Base-by-base conservation (phyloP, 208 protist genomes). In the Leishmania arabica region DNA sequence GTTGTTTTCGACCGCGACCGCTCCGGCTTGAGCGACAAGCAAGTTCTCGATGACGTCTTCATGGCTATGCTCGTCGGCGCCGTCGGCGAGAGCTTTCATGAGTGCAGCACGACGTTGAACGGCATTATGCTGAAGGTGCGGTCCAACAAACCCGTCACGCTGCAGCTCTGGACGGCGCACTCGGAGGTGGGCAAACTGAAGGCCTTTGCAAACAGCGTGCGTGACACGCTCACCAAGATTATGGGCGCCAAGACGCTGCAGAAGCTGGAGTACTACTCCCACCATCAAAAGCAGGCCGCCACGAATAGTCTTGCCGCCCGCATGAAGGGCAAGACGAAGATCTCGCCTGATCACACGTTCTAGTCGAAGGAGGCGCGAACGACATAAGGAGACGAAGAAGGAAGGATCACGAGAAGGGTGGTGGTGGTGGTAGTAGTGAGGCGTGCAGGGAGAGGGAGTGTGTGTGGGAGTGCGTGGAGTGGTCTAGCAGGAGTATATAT, bases 111-210 rank as follows among this genome's bases (percentile, higher is more conserved):
- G 19, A 93, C 89, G 11, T 80, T 97, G 58, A 97, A 95, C 75
- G 94, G 94, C 53, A 83, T 97, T 60, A 96, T 95, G 91, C 91
- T 97, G 13, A 97, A 96, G 85, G 78, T 95, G 42, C 91, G 94
- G 27, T 86, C 86, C 40, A 93, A 95, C 83, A 94, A 95, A 69
- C 91, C 92, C 8, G 89, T 90, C 42, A 91, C 87, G 54, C 75
- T 97, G 73, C 94, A 97, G 83, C 71, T 97, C 47, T 97, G 94
- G 92, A 95, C 89, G 37, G 82, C 90, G 24, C 90, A 90, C 86
- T 93, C 91, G 7, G 92, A 97, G 77, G 80, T 84, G 60, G 77
- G 72, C 40, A 92, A 92, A 81, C 87, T 97, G 6, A 92, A 90
- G 80, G 77, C 85, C 40, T 92, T 96, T 60, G 84, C 84, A n/a